Base-by-base conservation (phyloP, 225 moss, liverwort and hornwort genomes). In the Asterella californica region DNA sequence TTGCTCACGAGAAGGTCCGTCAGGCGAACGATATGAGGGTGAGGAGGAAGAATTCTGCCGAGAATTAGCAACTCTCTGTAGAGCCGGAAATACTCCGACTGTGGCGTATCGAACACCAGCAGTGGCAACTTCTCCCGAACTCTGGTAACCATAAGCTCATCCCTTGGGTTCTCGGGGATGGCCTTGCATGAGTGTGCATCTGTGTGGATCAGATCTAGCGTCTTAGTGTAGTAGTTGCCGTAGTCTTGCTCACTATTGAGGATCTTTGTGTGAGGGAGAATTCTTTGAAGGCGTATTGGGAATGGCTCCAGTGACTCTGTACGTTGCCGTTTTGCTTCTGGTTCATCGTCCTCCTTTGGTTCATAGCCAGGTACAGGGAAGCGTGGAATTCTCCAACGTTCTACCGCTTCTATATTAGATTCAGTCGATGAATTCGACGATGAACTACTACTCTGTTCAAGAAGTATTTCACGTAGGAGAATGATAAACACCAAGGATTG, bases 11-110 rank as follows among this genome's bases (percentile, higher is more conserved):
- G 76, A 10, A 76, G 7, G 32, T 76, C 76, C 61, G 25, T 62
- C 60, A 76, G 22, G 17, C 37, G 10, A 9, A 76, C 76, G 42
- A 76, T 61, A 27, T 76, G 22, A 4, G 17, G 14, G 61, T 76
- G 76, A 24, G 60, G 36, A 1, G 76, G 76, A 17, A 76, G 76
- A 37, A 76, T 46, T 45, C 60, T 61, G 17, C 60, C 61, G 22
- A 61, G 0, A 17, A 76, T 76, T 60, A 76, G 15, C 14, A 76
- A 32, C 33, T 76, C 76, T 62, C 55, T 25, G 76, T 76, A 76
- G 10, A 76, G 25, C n/a, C 61, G 38, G 48, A 72, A 72, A 24
- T n/a, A 72, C 47, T 72, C 72, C 27, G 49, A 50, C 25, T 49
- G 25, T 22, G 72, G 48, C n/a, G 14, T n/a, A 4, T 49, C 25